Percentiles rank a stretch among this genome's conserved stretches.
Evolutionary conservation across 352 stramenopile genomes (phyloP).

Genomic region (Phytophthora capsici): DNA sequence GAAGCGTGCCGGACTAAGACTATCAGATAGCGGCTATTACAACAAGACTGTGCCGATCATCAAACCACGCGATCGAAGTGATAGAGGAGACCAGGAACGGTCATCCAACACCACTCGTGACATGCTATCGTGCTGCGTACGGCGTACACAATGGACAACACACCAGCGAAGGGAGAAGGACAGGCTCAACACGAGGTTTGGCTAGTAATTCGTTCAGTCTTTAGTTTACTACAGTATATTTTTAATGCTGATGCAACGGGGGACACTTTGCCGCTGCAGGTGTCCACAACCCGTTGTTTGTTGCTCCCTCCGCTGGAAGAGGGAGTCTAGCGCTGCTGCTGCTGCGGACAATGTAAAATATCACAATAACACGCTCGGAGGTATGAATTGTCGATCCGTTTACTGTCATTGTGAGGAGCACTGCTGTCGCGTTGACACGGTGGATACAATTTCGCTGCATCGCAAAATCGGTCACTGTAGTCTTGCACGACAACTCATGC

Average conservation of each 20-base stretch:
- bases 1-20: constrained; percentile 2
- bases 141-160: constrained; percentile 3
- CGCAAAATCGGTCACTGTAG: constrained; percentile 1
- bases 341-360: constrained; percentile 49
- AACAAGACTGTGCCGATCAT: constrained; percentile 7
- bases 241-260: constrained; percentile 27
- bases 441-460: constrained; percentile 38
- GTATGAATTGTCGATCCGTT: constrained; percentile 16
- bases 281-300: constrained; percentile 16
- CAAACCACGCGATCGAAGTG: constrained; percentile 9
- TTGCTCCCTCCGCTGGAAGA: constrained; percentile 56
- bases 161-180: constrained; percentile 25
- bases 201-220: constrained; percentile 22
- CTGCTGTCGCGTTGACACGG: constrained; percentile 29
- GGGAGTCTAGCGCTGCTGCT: constrained; percentile 36
- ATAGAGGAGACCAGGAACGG: constrained; percentile 13
- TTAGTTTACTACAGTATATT: constrained; percentile 44
- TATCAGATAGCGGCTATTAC: not conserved
- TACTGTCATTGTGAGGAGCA: constrained; percentile 1
- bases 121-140: constrained; percentile 7
- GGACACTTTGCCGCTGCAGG: constrained; percentile 15
- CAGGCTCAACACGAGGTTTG: constrained; percentile 40
- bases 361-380: constrained; percentile 39
- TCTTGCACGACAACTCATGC: too few species aligned
- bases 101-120: constrained; percentile 12